Conservation (phyloP, 108 stramenopile species). For the Nitzschia sp. region DNA sequence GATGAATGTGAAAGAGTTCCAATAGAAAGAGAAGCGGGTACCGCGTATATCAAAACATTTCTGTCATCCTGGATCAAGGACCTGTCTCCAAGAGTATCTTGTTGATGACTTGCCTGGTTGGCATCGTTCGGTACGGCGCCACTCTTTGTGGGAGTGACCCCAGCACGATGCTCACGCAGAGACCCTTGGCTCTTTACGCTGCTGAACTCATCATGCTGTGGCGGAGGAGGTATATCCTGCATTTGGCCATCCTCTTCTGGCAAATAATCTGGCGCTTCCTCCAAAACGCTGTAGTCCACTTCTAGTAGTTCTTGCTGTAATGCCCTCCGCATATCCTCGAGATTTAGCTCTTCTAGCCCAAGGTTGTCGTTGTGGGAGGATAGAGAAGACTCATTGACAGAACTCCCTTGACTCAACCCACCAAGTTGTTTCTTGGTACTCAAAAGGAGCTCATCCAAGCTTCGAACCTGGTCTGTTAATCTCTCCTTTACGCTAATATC, state of each 20-base stretch:
- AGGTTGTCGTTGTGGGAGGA: constrained; percentile 30
- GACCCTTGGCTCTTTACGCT: too few species aligned
- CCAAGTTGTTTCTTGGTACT: constrained; percentile 26
- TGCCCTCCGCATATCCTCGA: constrained; percentile 22
- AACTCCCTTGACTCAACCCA: constrained; percentile 16
- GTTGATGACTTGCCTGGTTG: too few species aligned
- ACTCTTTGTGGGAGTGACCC: too few species aligned
- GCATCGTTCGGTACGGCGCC: too few species aligned
- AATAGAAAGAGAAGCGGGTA: too few species aligned
- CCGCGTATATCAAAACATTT: too few species aligned
- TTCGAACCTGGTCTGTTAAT: constrained; percentile 29
- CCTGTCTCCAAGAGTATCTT: too few species aligned
- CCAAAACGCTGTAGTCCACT: constrained; percentile 32
- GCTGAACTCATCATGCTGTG: too few species aligned
- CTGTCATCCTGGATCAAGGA: too few species aligned
- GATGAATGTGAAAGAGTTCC: too few species aligned
- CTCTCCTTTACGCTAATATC: constrained; percentile 36
- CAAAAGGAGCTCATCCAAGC: constrained; percentile 25
- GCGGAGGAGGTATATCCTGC: too few species aligned
- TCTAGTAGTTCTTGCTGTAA: constrained; percentile 29
- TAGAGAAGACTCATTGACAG: neutral
- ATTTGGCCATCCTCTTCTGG: neutral
- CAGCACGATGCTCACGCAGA: too few species aligned
- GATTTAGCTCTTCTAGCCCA: constrained; percentile 24
- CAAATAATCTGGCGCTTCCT: constrained; percentile 4